Evolutionary conservation across 495 filamentous ascomycete species (phyloP).

Genomic region (Tuber magnatum): DNA sequence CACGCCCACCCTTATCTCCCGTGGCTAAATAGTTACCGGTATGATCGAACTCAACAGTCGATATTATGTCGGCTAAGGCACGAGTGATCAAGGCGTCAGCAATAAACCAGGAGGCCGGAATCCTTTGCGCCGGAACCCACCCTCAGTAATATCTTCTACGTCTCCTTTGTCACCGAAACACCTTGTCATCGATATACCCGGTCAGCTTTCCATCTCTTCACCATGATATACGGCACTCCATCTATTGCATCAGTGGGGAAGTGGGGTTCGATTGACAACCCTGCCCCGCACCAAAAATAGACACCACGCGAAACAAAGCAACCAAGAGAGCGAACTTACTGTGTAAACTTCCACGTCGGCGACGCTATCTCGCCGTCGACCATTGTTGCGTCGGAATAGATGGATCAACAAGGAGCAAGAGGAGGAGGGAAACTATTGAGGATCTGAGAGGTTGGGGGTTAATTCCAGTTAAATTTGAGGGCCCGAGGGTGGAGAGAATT

Average conservation of each 20-base stretch:
- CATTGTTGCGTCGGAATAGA: slow-evolving; percentile 50
- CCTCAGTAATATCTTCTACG: slow-evolving; percentile 99
- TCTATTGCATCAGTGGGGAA: slow-evolving; percentile 26
- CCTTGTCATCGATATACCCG: slow-evolving; percentile 47
- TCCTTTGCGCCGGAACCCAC: slow-evolving; percentile 47
- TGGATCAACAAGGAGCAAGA: neutral
- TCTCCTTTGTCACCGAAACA: slow-evolving; percentile 99
- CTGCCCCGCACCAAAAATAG: slow-evolving; percentile 36
- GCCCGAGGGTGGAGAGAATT: slow-evolving; percentile 14
- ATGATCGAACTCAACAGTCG: slow-evolving; percentile 97
- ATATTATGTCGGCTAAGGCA: slow-evolving; percentile 91
- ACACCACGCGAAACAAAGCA: slow-evolving; percentile 13
- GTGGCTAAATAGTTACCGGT: slow-evolving; percentile 97
- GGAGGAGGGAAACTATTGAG: neutral
- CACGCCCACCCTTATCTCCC: slow-evolving; percentile 93
- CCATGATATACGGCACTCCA: neutral
- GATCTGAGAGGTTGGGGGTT: neutral
- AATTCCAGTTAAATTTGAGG: slow-evolving; percentile 6
- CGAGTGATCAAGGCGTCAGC: neutral
- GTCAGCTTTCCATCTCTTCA: slow-evolving; percentile 1
- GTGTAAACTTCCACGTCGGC: slow-evolving; percentile 99
- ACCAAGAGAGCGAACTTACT: slow-evolving; percentile 60
- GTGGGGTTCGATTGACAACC: slow-evolving; percentile 27
- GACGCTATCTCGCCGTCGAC: slow-evolving; percentile 88
- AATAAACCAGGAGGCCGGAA: neutral